Base-by-base conservation (phyloP, 768 basidiomycete genomes). In the Chalciporus piperatus region DNA sequence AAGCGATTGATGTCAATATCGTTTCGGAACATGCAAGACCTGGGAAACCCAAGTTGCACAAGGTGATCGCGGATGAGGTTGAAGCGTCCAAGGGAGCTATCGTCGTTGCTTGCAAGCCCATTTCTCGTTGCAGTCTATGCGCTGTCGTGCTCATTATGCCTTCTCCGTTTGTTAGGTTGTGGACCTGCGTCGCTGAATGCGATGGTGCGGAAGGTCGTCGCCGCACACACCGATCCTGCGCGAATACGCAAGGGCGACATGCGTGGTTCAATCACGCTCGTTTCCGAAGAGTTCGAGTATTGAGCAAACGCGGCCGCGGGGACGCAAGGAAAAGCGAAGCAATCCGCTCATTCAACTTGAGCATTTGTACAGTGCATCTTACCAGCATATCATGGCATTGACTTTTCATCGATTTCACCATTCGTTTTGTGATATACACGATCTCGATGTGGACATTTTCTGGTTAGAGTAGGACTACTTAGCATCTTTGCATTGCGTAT, bases 131-230 rank as follows among this genome's bases (percentile, higher is more conserved):
- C 6, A 2, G 3, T 14, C 25, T n/a, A n/a, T n/a, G 35, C 23
- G 25, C 22, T 3, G 30, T 17, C 16, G 33, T 10, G 16, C 41
- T 67, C 20, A 58, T 11, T 20, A 10, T 13, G 0, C 3, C 9
- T 39, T 4, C 2, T 17, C 4, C 20, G 20, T 13, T 40, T 35
- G 45, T n/a, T 55, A 87, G 86, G 84, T 58, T 91, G 89, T 60
- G 89, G 89, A 1, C 89, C 89, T 0, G 74, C 76, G 0, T 81
- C 85, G 7, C 73, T 91, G 45, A 85, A 87, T 63, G 82, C 78
- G 6, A 70, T 87, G 59, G 78, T 90, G 8, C 74, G 89, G 38
- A 84, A 87, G 65, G 70, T 79, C 38, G 76, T 89, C 9, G 76
- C 85, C 1, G 65, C 73, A 27, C 79, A 83, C 51, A 86, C 88